phyloP scores from a whole-genome alignment of 1,139 yeast species.

The Taphrina betulina region DNA sequence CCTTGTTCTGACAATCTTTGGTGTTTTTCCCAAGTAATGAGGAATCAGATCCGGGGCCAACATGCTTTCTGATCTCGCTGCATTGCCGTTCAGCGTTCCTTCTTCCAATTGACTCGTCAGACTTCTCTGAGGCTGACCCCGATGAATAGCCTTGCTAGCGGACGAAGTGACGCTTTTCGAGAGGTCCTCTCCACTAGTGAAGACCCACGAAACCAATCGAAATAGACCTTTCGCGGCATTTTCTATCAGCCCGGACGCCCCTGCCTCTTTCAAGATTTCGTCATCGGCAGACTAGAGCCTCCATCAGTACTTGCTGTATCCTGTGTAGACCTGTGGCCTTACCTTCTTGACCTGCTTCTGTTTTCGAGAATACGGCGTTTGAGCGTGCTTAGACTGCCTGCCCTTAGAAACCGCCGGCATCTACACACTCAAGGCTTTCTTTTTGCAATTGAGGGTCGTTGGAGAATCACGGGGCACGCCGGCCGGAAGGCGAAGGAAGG shows the following conservation, averaged over 20 bases:
- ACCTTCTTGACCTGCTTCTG: no score
- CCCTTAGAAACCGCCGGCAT: slow-evolving; percentile 17
- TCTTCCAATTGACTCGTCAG: slow-evolving; percentile 19
- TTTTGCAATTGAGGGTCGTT: no score
- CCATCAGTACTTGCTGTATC: no score
- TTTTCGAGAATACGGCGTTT: slow-evolving; percentile 8
- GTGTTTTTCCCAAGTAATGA: slow-evolving; percentile 32
- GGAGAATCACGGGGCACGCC: no score
- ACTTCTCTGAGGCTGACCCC: slow-evolving; percentile 17
- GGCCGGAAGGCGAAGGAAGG: no score
- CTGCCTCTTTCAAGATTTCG: not conserved
- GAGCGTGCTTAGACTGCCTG: slow-evolving; percentile 1
- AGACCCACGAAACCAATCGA: slow-evolving; percentile 23
- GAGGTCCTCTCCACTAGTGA: slow-evolving; percentile 20
- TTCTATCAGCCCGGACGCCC: not conserved
- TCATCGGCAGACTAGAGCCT: not conserved
- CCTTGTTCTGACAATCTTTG: slow-evolving; percentile 1
- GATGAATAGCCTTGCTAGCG: slow-evolving; percentile 20
- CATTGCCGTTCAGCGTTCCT: slow-evolving; percentile 12
- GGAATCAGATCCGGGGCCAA: slow-evolving; percentile 31
- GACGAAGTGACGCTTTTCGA: slow-evolving; percentile 9
- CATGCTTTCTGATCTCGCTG: not conserved
- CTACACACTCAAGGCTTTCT: no score
- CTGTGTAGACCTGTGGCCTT: no score
- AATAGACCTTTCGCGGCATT: slow-evolving; percentile 18